phyloP scores from a whole-genome alignment of 1,139 yeast genomes.

The Taiozyma sp. region DNA sequence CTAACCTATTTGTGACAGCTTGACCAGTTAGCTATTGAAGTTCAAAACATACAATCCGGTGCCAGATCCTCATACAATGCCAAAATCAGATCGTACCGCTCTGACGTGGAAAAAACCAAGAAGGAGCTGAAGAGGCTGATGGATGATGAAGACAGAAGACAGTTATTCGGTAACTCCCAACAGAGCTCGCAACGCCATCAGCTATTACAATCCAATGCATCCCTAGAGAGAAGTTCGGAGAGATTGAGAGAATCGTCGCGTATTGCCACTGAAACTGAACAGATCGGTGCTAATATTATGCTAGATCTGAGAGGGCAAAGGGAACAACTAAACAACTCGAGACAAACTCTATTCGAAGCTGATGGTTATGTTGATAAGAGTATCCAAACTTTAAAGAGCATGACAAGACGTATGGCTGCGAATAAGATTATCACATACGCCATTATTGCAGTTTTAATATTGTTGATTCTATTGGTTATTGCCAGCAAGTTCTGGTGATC shows the following conservation, averaged over 20 bases:
- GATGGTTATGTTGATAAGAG: constrained; percentile 91
- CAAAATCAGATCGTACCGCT: constrained; percentile 61
- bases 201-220: constrained; percentile 69
- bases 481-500: constrained; percentile 67
- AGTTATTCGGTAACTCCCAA: constrained; percentile 51
- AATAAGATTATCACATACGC: constrained; percentile 91
- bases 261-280: constrained; percentile 88
- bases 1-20: constrained; percentile 26
- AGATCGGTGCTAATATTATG: constrained; percentile 85
- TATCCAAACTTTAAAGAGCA: constrained; percentile 76
- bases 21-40: constrained; percentile 77
- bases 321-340: constrained; percentile 81
- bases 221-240: constrained; percentile 78
- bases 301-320: constrained; percentile 88
- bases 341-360: constrained; percentile 82
- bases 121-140: constrained; percentile 42
- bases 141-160: constrained; percentile 61
- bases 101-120: constrained; percentile 55
- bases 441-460: constrained; percentile 83
- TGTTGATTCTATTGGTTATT: constrained; percentile 78
- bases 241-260: constrained; percentile 84
- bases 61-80: constrained; percentile 65
- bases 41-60: constrained; percentile 71
- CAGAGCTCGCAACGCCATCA: constrained; percentile 76
- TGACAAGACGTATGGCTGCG: constrained; percentile 95